Evolutionary conservation across 1,284 basidiomycete genomes (phyloP), one percentile per base, ranked within the genome.

Genomic region (Pseudozyma tsukubaensis): DNA sequence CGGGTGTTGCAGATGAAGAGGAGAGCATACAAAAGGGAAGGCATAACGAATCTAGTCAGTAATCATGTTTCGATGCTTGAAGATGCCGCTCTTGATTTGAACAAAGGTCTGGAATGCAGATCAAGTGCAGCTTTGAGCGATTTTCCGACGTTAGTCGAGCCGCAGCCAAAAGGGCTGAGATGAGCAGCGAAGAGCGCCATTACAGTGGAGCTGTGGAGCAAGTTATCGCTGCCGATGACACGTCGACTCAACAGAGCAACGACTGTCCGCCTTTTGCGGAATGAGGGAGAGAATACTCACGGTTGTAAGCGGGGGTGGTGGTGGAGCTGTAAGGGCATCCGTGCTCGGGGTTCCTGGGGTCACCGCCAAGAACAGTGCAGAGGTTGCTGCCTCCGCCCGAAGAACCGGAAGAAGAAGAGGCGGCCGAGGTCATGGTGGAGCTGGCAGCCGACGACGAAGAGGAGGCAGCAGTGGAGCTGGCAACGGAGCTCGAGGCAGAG

Each of bases 291-390:
- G 43, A 18, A 34, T 49, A 74, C 72, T 70, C 50, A 75, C 76
- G 74, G 76, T 80, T 54, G 78, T 78, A 80, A 11, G 78, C 59
- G 32, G 78, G 78, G 32, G 67, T 69, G 29, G 59, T 50, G 55
- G 78, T 80, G 59, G 73, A 72, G 65, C 68, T 76, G 60, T 73
- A 72, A 50, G 68, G 60, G 78, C 78, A 80, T 57, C 62, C 67
- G 29, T 32, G 19, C 14, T 60, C 58, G 29, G 62, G 56, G 24
- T 47, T 57, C 29, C 62, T 61, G 34, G 68, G 65, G 54, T 73
- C 60, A 43, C 67, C 71, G 51, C 64, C 74, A 34, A 80, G 73
- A 24, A 62, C 71, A 50, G 69, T 70, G 76, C 78, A 80, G 43
- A 76, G 58, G 21, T 32, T 51, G 40, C 51, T 10, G 29, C 50